Evolutionary conservation across 352 stramenopile genomes (phyloP), one percentile per base, ranked within the genome.

Genomic region (Elongisporangium anandrum): DNA sequence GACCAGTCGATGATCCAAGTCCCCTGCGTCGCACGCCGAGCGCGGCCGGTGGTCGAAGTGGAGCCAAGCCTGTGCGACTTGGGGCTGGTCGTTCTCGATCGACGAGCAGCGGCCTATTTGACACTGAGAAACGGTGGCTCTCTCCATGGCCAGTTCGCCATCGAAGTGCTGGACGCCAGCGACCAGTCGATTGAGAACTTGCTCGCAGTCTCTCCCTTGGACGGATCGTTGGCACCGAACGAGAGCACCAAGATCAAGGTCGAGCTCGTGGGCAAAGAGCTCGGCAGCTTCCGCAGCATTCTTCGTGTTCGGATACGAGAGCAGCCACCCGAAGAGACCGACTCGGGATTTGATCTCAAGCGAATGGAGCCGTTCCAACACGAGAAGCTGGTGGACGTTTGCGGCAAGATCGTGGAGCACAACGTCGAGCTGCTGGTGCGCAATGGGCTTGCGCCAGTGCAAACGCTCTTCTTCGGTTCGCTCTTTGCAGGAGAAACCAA

Each of bases 371-470:
- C 15, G 21, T 77, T 66, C 26, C 53, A 65, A 8, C 60, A 64
- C 6, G 78, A 93, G 54, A 88, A 84, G 55, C 63, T 96, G 9
- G 56, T 98, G 7, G 92, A 97, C 48, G 69, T 97, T 3, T 75
- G 64, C 12, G 89, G 84, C 1, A 80, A 48, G 16, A 66, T 97
- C 16, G 81, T 98, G 3, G 79, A 94, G 53, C 92, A 97, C 60
- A 93, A 69, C 7, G 75, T 97, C 0, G 88, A 97, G 61, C 54
- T 98, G 4, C 61, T 97, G 7, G 67, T 81, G 6, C 65, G 69
- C 10, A 63, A 77, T 50, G 69, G 77, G 0, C 56, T 76, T 5
- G 70, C 88, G 0, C 65, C 69, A 2, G 72, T 93, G 4, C 67
- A 68, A 5, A 71, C 54, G 8, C 58, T 95, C 5, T 79, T 79